Evolutionary conservation across 306 rosid genomes (phyloP).

Genomic region (Oemleria cerasiformis): DNA sequence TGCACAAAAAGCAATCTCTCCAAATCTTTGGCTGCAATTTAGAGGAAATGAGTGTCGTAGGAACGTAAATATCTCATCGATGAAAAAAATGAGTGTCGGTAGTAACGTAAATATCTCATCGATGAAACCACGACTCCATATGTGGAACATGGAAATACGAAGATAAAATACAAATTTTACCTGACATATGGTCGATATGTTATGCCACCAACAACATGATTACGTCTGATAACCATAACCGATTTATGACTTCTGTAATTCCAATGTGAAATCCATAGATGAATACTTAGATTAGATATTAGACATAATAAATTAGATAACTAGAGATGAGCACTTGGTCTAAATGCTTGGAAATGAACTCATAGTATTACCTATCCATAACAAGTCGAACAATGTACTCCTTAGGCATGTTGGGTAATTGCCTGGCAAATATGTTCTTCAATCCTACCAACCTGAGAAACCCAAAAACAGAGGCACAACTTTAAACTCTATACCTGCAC

Average conservation of each 20-base stretch:
- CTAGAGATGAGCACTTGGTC: background rate
- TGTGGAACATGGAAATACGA: background rate
- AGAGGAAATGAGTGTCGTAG: conserved; percentile 19
- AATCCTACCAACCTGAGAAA: conserved; percentile 81
- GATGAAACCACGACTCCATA: background rate
- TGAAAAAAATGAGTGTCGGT: conserved; percentile 18
- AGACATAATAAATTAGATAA: background rate
- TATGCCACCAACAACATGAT: conserved; percentile 92
- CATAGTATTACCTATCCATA: conserved; percentile 78
- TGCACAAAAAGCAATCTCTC: conserved; percentile 97
- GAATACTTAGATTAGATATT: background rate
- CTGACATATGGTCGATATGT: conserved; percentile 92
- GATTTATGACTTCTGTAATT: conserved; percentile 88
- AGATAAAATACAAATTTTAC: conserved; percentile 34
- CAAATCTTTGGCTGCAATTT: conserved; percentile 73
- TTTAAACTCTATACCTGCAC: conserved; percentile 17
- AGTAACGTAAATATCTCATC: conserved; percentile 10
- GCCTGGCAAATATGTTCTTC: conserved; percentile 94
- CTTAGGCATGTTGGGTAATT: conserved; percentile 98
- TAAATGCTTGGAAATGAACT: background rate
- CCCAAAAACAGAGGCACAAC: conserved; percentile 22
- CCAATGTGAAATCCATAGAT: conserved; percentile 16
- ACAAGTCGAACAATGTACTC: conserved; percentile 98
- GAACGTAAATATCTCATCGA: conserved; percentile 7
- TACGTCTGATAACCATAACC: conserved; percentile 83